A percentile compares a stretch with the other conserved stretches of the same genome.
Evolutionary conservation across 805 yeast species (phyloP).

Genomic region (Wickerhamiella azymoides): DNA sequence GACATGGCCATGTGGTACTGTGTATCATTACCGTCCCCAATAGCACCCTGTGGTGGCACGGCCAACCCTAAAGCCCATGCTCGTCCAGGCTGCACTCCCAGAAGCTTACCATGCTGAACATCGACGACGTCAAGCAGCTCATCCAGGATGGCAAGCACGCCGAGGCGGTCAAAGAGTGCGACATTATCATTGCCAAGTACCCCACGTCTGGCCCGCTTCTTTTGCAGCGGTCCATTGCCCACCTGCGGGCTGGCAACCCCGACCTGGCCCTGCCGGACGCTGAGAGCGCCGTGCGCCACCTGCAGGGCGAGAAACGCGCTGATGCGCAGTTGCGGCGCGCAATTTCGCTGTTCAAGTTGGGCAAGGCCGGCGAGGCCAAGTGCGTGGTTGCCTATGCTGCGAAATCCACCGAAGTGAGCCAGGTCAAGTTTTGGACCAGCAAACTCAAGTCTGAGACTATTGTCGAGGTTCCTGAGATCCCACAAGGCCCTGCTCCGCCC

Average conservation of each 20-base stretch:
- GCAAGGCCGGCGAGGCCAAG: conserved; percentile 19
- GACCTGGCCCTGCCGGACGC: conserved; percentile 18
- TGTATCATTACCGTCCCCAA: too few species aligned
- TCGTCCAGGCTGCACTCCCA: neutral
- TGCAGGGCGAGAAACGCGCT: conserved; percentile 10
- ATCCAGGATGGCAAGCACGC: conserved; percentile 9
- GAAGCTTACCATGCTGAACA: neutral
- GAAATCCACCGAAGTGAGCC: conserved; percentile 13
- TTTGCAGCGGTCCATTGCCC: conserved; percentile 15
- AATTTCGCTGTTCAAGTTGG: conserved; percentile 19
- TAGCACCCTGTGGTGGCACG: too few species aligned
- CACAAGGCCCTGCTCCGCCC: neutral
- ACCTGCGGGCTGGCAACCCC: conserved; percentile 11
- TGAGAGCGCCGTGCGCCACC: conserved; percentile 15
- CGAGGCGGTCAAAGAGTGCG: conserved; percentile 9
- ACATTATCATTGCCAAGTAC: conserved; percentile 5
- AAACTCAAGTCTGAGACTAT: conserved; percentile 10
- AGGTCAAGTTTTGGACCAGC: conserved; percentile 14
- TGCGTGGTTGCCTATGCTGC: conserved; percentile 16
- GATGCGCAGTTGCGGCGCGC: conserved; percentile 26
- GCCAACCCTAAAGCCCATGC: too few species aligned
- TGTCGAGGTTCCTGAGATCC: conserved; percentile 10
- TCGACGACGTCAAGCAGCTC: conserved; percentile 4
- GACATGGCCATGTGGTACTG: too few species aligned
- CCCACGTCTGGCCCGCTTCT: conserved; percentile 12